Evolutionary conservation across 305 asterid species (phyloP), one percentile per base, ranked within the genome.

Genomic region (Plantago lanceolata): DNA sequence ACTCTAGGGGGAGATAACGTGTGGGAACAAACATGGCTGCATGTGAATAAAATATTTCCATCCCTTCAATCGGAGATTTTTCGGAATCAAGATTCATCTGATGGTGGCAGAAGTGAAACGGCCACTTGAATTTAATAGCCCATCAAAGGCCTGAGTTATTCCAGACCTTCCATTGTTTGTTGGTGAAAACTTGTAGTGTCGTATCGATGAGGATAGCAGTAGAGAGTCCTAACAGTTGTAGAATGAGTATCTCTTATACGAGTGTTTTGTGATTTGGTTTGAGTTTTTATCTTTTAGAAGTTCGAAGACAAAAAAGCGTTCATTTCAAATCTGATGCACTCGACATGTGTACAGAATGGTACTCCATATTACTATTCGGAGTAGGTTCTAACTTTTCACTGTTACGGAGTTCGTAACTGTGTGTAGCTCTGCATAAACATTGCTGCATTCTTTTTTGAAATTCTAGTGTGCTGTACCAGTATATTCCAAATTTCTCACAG

Each of bases 21-120:
- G 57, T 91, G 96, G 98, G 98, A 91, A 73, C 90, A 86, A 63
- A 89, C 98, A 21, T 86, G 98, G 98, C 72, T 91, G 75, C 94
- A 91, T 16, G 96, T 91, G 71, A 89, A 86, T 62, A 89, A 88
- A 73, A 76, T 86, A 13, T 81, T 75, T 49, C 96, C 98, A 31
- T 80, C 94, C 63, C 72, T 91, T 47, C 92, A 91, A 61, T 76
- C 85, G 19, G 94, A 84, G 62, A 71, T 91, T 65, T 89, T 86
- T 73, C 85, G 92, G 0, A 87, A 75, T 79, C 83, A 82, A 48
- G 90, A 59, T 21, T 44, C 37, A 21, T 17, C 40, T 55, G 40
- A 26, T 26, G 33, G 15, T 15, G 58, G 58, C 4, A 29, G 58
- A 53, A 53, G 35, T 5, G 59, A 54, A 33, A 19, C 2, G 31